Percentiles rank a stretch among this genome's conserved stretches.
phyloP scores from a whole-genome alignment of 352 stramenopile genomes.

The Phytophthora sojae region DNA sequence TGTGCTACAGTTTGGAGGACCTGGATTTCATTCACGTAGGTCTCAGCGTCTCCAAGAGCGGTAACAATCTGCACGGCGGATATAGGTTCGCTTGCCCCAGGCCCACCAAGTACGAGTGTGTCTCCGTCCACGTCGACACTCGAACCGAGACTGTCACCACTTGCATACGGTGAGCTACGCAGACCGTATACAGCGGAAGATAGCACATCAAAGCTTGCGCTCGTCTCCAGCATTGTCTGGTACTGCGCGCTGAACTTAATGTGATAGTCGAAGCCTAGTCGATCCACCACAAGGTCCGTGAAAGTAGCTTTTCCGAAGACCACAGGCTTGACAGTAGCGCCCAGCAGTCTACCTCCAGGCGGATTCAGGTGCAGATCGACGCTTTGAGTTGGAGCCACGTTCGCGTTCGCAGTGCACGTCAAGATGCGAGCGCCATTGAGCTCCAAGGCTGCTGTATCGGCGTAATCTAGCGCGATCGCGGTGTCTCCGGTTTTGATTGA shows the following conservation, averaged over 20 bases:
- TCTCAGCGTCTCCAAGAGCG: slow-evolving; percentile 51
- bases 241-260: slow-evolving; percentile 65
- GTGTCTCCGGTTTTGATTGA: slow-evolving; percentile 77
- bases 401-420: slow-evolving; percentile 55
- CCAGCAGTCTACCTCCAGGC: slow-evolving; percentile 60
- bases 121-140: slow-evolving; percentile 77
- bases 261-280: slow-evolving; percentile 73
- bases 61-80: slow-evolving; percentile 81
- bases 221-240: slow-evolving; percentile 52
- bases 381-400: slow-evolving; percentile 48
- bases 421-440: slow-evolving; percentile 78
- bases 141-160: slow-evolving; percentile 59
- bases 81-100: slow-evolving; percentile 59
- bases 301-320: slow-evolving; percentile 69
- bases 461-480: slow-evolving; percentile 71
- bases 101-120: slow-evolving; percentile 75
- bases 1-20: slow-evolving; percentile 61
- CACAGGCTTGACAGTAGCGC: slow-evolving; percentile 50
- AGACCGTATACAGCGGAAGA: slow-evolving; percentile 79
- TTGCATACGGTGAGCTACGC: slow-evolving; percentile 64
- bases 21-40: slow-evolving; percentile 80
- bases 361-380: slow-evolving; percentile 85
- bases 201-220: slow-evolving; percentile 68
- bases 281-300: slow-evolving; percentile 78
- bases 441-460: slow-evolving; percentile 56